Conservation (phyloP, 2,329 filamentous ascomycete genomes). For the Pseudogymnoascus verrucosus region DNA sequence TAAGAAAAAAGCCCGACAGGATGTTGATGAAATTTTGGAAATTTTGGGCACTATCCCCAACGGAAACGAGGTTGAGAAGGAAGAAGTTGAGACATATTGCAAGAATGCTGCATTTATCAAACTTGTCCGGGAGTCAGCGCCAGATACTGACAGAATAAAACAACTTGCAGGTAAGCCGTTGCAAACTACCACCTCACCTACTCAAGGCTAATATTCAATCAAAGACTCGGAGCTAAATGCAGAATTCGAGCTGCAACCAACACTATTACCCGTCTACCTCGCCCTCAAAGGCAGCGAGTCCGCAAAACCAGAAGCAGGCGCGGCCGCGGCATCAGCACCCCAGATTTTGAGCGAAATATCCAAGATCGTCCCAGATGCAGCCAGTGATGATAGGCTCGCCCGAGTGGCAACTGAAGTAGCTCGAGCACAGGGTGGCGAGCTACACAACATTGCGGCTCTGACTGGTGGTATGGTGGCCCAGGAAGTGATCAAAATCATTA, state of each 20-base stretch:
- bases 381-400: slow-evolving; percentile 40
- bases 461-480: slow-evolving; percentile 93
- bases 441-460: slow-evolving; percentile 86
- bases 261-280: slow-evolving; percentile 62
- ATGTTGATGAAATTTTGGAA: slow-evolving; percentile 65
- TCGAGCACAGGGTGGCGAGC: slow-evolving; percentile 71
- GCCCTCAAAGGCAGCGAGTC: slow-evolving; percentile 50
- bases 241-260: slow-evolving; percentile 39
- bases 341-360: slow-evolving; percentile 45
- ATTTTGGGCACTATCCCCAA: slow-evolving; percentile 47
- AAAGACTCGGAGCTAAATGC: slow-evolving; percentile 9
- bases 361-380: slow-evolving; percentile 39
- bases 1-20: slow-evolving; percentile 75
- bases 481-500: slow-evolving; percentile 86
- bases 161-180: slow-evolving; percentile 5
- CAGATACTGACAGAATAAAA: not conserved
- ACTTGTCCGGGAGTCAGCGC: slow-evolving; percentile 51
- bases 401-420: slow-evolving; percentile 59
- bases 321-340: slow-evolving; percentile 36
- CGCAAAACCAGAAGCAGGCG: slow-evolving; percentile 12
- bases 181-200: not conserved
- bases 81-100: slow-evolving; percentile 85
- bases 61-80: slow-evolving; percentile 51
- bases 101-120: slow-evolving; percentile 93
- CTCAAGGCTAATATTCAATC: slow-evolving; percentile 12